Evolutionary conservation across 805 yeast genomes (phyloP).

Genomic region (Gaillardinia entomophila): DNA sequence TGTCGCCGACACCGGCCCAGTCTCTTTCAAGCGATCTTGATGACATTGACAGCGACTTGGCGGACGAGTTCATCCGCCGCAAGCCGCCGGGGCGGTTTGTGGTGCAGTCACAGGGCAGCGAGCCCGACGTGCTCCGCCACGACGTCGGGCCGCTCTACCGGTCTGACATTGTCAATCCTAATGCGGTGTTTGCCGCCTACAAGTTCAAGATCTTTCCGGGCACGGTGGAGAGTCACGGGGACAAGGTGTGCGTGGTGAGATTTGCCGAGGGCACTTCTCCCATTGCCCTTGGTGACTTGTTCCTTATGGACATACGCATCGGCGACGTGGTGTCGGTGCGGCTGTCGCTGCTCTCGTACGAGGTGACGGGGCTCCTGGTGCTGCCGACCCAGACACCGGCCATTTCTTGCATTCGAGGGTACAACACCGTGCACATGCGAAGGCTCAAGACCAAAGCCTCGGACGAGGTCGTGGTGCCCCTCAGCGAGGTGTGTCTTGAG

Average conservation of each 20-base stretch:
- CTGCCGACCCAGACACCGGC: conserved; percentile 11
- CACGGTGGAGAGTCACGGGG: conserved; percentile 12
- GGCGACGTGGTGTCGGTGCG: conserved; percentile 48
- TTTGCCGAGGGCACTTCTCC: conserved; percentile 33
- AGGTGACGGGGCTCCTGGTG: conserved; percentile 40
- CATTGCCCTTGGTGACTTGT: conserved; percentile 33
- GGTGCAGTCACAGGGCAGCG: not conserved
- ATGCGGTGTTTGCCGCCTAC: conserved; percentile 51
- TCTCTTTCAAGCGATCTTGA: not conserved
- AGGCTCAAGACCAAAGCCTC: conserved; percentile 13
- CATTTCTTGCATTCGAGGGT: conserved; percentile 58
- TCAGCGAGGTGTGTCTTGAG: conserved; percentile 35
- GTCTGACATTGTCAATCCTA: conserved; percentile 8
- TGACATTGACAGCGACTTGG: not conserved
- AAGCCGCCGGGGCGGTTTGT: not conserved
- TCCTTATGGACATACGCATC: conserved; percentile 47
- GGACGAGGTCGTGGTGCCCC: conserved; percentile 13
- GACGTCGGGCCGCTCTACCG: conserved; percentile 6
- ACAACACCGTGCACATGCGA: conserved; percentile 40
- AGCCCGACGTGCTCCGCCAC: conserved; percentile 2
- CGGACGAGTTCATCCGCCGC: not conserved
- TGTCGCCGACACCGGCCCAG: not conserved
- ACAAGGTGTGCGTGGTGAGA: conserved; percentile 27
- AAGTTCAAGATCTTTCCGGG: conserved; percentile 51
- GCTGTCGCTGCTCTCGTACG: conserved; percentile 23